Evolutionary conservation across 2,329 filamentous ascomycete genomes (phyloP).

Genomic region (Lecanicillium sp.): DNA sequence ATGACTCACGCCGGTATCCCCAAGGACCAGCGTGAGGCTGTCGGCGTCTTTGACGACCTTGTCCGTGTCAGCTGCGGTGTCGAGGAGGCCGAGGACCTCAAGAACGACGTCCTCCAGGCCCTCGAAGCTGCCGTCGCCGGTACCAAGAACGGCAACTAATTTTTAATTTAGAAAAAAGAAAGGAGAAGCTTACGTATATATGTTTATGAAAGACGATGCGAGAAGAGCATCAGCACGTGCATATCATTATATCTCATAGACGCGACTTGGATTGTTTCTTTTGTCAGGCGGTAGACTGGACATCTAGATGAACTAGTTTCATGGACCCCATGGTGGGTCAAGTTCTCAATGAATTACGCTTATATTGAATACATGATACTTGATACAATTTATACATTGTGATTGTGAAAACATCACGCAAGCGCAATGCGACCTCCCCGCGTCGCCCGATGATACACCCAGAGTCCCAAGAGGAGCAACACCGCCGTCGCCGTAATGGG

Average conservation of each 20-base stretch:
- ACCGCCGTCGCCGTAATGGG: neutral
- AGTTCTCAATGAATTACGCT: no score
- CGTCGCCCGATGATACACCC: neutral
- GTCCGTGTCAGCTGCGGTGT: constrained; percentile 91
- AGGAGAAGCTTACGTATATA: constrained; percentile 1
- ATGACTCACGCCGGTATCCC: constrained; percentile 99
- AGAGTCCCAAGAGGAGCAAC: neutral
- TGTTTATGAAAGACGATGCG: neutral
- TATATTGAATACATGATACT: no score
- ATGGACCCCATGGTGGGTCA: no score
- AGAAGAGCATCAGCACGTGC: no score
- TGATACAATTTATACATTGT: no score
- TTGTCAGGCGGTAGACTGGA: no score
- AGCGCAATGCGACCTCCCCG: neutral
- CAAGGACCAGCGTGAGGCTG: constrained; percentile 79
- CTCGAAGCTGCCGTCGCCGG: constrained; percentile 63
- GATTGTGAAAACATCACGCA: no score
- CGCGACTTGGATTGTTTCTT: neutral
- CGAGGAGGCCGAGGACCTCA: constrained; percentile 82
- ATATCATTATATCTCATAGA: neutral
- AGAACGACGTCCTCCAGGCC: constrained; percentile 74
- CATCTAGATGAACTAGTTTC: no score
- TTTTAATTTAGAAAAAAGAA: neutral
- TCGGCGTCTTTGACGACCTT: constrained; percentile 91
- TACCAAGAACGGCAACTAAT: constrained; percentile 11